Base-by-base conservation (phyloP, 305 asterid species). In the Lippia alba region DNA sequence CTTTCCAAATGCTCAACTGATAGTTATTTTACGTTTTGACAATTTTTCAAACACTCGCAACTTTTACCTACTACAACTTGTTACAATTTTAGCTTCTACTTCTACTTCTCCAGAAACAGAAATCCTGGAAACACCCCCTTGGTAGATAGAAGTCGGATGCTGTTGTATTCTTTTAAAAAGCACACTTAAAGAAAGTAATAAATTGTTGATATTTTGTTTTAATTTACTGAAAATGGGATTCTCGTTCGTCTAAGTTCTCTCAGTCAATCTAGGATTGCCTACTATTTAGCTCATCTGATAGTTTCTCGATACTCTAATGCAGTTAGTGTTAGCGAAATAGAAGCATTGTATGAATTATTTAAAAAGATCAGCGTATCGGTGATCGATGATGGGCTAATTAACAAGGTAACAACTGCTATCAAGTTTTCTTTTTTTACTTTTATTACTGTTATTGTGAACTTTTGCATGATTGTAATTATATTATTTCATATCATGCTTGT, bases 271-370 rank as follows among this genome's bases (percentile, higher is more conserved):
- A 17, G 14, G 24, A 61, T 54, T 45, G 8, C 46, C 2, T 48
- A 60, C 79, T 79, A 39, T 76, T 66, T 56, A 10, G 64, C 56
- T 45, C 39, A 18, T 45, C 65, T 80, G 63, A 34, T 48, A 32
- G 44, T 40, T 34, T 56, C 18, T 18, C 16, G 20, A 41, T 44
- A 19, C 30, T 30, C 14, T 66, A 36, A 20, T 78, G 86, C 92
- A 90, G 95, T 90, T 62, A 84, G 92, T 73, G 95, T 90, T 53
- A 90, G 92, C 46, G 96, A 89, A 78, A 79, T 89, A 64, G 94
- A 89, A 78, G 96, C 96, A 18, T 69, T 89, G 68, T 83, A 86
- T 75, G 96, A 90, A 77, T 72, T 87, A 64, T 90, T 90, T 77
- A 87, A 87, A 84, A 90, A 83, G 83, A 84, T 90, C 60, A 90